These are phyloP conservation scores for Pseudonitzschia pungens DNA, from an alignment of 108 stramenopile species.

Conservation along the genomic window DNA sequence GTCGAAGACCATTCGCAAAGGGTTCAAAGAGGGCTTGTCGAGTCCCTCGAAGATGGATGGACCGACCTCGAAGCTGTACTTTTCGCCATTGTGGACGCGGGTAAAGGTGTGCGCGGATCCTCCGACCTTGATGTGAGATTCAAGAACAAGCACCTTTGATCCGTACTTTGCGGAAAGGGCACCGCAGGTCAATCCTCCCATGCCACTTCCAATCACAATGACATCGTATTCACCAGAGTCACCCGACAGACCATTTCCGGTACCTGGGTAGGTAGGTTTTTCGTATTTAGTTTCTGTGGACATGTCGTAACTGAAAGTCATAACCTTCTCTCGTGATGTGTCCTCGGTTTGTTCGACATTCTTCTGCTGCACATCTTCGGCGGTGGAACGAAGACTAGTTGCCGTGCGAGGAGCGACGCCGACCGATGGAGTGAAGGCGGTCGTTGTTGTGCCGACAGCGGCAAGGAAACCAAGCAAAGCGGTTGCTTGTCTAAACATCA, in stretches of 20 bases:
- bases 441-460: constrained; percentile 1
- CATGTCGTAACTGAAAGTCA: constrained; percentile 93
- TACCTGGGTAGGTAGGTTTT: constrained; percentile 89
- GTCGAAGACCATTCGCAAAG: constrained; percentile 89
- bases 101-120: constrained; percentile 87
- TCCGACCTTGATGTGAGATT: constrained; percentile 88
- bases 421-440: not conserved
- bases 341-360: constrained; percentile 87
- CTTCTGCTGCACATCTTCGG: constrained; percentile 34
- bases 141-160: constrained; percentile 67
- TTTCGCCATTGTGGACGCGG: constrained; percentile 83
- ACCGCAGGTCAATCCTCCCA: constrained; percentile 86
- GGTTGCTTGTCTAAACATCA: constrained; percentile 1
- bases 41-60: constrained; percentile 89
- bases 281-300: constrained; percentile 81
- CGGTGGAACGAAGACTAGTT: constrained; percentile 16
- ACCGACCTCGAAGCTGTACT: constrained; percentile 89
- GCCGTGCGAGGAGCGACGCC: not conserved
- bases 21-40: constrained; percentile 82
- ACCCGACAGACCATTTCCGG: constrained; percentile 83
- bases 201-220: constrained; percentile 87
- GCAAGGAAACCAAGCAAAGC: constrained; percentile 1
- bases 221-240: constrained; percentile 80
- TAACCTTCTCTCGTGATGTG: constrained; percentile 83
- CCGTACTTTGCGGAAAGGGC: constrained; percentile 87